A percentile compares a stretch with the other conserved stretches of the same genome.
Conservation (phyloP, 2,329 filamentous ascomycete genomes). For the Pyricularia grisea region DNA sequence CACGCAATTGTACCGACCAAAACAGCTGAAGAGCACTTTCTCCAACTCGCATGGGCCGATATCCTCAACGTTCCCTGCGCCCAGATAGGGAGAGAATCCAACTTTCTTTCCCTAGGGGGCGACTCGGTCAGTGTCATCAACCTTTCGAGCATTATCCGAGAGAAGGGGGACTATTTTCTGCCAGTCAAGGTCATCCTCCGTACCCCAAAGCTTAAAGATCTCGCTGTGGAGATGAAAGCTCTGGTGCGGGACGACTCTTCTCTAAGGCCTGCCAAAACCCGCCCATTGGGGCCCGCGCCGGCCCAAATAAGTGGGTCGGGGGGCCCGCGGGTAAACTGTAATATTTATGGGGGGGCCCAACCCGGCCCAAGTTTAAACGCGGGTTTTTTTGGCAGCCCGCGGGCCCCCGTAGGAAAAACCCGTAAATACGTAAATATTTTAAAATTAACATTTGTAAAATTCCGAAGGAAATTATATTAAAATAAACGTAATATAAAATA, state of each 20-base stretch:
- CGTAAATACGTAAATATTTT: no score
- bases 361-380: no score
- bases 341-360: no score
- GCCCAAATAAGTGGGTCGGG: no score
- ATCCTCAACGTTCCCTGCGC: conserved; percentile 8
- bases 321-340: no score
- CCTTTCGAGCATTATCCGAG: conserved; percentile 28
- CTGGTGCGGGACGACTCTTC: not conserved
- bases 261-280: no score
- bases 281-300: no score
- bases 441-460: no score
- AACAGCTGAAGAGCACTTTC: conserved; percentile 4
- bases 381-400: no score
- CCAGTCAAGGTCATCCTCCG: conserved; percentile 15
- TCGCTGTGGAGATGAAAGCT: conserved; percentile 8
- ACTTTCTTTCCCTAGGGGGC: conserved; percentile 26
- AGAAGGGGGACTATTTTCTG: conserved; percentile 12
- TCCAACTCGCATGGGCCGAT: conserved; percentile 7
- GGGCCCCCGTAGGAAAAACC: no score
- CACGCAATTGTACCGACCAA: conserved; percentile 3
- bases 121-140: conserved; percentile 31
- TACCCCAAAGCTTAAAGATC: conserved; percentile 11
- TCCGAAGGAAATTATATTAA: no score
- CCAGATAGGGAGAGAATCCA: conserved; percentile 14
- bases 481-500: no score